These are phyloP conservation scores for Lachancea cidri DNA, from an alignment of 805 yeast species.

Conservation along the genomic window DNA sequence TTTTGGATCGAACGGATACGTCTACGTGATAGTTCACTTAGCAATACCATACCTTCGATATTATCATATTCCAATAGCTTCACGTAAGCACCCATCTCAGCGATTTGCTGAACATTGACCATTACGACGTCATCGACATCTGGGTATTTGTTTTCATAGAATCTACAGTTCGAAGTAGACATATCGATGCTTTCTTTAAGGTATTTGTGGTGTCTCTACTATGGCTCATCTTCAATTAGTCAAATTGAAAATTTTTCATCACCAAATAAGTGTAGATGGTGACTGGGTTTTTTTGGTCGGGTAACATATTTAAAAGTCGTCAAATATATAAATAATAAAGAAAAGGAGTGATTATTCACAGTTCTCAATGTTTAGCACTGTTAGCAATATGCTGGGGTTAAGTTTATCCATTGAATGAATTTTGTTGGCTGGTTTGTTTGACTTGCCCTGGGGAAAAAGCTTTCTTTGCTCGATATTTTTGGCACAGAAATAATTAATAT, in stretches of 20 bases:
- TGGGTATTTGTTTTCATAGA: constrained; percentile 96
- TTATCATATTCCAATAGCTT: constrained; percentile 94
- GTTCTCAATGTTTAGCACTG: too few species aligned
- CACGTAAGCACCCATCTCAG: constrained; percentile 99
- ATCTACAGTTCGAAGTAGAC: constrained; percentile 91
- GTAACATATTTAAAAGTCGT: too few species aligned
- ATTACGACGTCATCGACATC: constrained; percentile 98
- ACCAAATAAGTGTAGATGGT: background rate
- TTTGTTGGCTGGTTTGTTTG: too few species aligned
- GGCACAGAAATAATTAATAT: too few species aligned
- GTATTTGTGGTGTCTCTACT: background rate
- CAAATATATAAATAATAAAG: too few species aligned
- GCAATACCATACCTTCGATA: constrained; percentile 96
- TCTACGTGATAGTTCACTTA: constrained; percentile 95
- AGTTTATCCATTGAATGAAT: too few species aligned
- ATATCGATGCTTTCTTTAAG: constrained; percentile 31
- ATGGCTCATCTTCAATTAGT: background rate
- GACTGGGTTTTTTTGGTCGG: background rate
- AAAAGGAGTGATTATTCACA: too few species aligned
- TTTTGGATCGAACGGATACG: constrained; percentile 98
- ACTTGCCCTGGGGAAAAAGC: too few species aligned
- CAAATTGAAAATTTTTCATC: background rate
- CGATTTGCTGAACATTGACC: constrained; percentile 97
- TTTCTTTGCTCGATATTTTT: too few species aligned
- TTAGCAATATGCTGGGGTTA: too few species aligned